Conservation (phyloP, 2,329 filamentous ascomycete species). For the Thelonectria olida region DNA sequence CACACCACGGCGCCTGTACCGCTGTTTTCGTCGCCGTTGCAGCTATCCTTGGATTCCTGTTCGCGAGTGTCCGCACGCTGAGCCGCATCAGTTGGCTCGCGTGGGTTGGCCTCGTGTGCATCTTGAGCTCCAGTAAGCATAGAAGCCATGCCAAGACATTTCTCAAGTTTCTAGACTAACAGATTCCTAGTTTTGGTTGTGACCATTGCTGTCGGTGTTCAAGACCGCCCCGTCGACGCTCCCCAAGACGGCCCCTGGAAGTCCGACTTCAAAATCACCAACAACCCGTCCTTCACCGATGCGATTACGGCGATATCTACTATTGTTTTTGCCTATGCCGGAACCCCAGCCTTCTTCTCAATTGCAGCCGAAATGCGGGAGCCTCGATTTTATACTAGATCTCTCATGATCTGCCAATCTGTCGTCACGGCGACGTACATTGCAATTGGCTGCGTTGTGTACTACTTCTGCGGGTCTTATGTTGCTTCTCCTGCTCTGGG, state of each 20-base stretch:
- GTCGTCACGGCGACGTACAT: slow-evolving; percentile 45
- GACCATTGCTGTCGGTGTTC: slow-evolving; percentile 26
- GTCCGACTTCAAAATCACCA: slow-evolving; percentile 43
- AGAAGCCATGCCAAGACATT: background rate
- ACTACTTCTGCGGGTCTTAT: slow-evolving; percentile 56
- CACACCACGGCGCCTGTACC: slow-evolving; percentile 50
- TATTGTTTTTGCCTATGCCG: slow-evolving; percentile 49
- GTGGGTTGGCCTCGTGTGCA: slow-evolving; percentile 37
- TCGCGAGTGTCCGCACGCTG: slow-evolving; percentile 46
- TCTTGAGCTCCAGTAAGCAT: slow-evolving; percentile 29
- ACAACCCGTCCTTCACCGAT: slow-evolving; percentile 41
- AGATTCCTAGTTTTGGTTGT: slow-evolving; percentile 5
- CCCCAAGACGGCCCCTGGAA: slow-evolving; percentile 30
- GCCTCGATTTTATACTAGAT: slow-evolving; percentile 34
- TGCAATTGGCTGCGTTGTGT: slow-evolving; percentile 50
- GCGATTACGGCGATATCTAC: slow-evolving; percentile 44
- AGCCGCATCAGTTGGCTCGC: slow-evolving; percentile 47
- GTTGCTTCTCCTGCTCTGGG: slow-evolving; percentile 57
- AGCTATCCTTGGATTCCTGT: slow-evolving; percentile 38
- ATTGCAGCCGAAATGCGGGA: slow-evolving; percentile 46
- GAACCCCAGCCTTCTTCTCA: slow-evolving; percentile 46
- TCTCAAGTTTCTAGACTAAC: background rate
- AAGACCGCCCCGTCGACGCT: slow-evolving; percentile 27
- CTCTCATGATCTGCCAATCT: slow-evolving; percentile 37
- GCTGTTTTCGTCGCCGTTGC: slow-evolving; percentile 52